These are phyloP conservation scores for Chalciporus pseudorubinellus DNA, from an alignment of 768 basidiomycete species.

Conservation along the genomic window DNA sequence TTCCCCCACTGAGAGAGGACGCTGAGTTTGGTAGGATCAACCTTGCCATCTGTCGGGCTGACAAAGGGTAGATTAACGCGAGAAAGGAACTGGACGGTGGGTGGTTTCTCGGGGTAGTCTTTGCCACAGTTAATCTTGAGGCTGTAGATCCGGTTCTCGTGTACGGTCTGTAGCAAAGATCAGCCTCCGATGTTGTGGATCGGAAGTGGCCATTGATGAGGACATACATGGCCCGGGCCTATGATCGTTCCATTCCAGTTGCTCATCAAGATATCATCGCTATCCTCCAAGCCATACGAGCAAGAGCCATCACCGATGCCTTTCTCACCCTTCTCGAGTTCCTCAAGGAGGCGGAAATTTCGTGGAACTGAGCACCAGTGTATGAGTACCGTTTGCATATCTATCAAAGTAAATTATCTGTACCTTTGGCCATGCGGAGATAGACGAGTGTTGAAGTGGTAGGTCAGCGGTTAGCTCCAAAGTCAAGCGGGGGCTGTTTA, in stretches of 20 bases:
- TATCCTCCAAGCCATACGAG: slow-evolving; percentile 93
- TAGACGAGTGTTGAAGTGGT: slow-evolving; percentile 8
- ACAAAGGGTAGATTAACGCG: slow-evolving; percentile 95
- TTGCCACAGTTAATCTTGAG: slow-evolving; percentile 85
- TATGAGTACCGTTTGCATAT: not conserved
- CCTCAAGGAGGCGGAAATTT: slow-evolving; percentile 95
- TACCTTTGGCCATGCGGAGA: slow-evolving; percentile 53
- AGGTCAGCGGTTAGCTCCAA: not conserved
- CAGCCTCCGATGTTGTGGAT: slow-evolving; percentile 14
- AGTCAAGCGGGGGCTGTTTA: not conserved
- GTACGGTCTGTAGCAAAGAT: slow-evolving; percentile 67
- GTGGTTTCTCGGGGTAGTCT: slow-evolving; percentile 73
- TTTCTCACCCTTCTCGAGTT: slow-evolving; percentile 99
- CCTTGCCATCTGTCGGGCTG: slow-evolving; percentile 66
- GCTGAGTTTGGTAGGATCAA: slow-evolving; percentile 68
- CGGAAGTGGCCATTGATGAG: not conserved
- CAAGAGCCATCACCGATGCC: slow-evolving; percentile 98
- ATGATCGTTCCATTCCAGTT: slow-evolving; percentile 99
- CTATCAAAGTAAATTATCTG: slow-evolving; percentile 8
- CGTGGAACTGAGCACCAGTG: slow-evolving; percentile 71
- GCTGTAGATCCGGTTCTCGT: slow-evolving; percentile 98
- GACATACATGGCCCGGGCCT: slow-evolving; percentile 90
- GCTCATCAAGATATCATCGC: slow-evolving; percentile 96
- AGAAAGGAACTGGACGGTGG: slow-evolving; percentile 81
- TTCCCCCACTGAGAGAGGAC: slow-evolving; percentile 76